Evolutionary conservation across 805 yeast species (phyloP).

Genomic region (Kluyveromyces siamensis): DNA sequence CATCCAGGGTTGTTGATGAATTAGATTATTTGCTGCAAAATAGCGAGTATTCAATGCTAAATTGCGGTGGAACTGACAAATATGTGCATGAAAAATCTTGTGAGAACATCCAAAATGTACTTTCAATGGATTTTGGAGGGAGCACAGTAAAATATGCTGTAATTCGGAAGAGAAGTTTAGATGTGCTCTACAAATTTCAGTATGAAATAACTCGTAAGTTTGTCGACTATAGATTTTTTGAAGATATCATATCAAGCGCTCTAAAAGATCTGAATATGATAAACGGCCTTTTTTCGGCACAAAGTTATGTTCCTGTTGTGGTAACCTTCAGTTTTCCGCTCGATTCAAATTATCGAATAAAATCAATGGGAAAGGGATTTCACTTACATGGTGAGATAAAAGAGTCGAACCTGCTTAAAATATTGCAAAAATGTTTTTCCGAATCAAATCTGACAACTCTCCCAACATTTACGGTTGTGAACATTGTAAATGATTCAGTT

Average conservation of each 20-base stretch:
- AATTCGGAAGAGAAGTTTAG: slow-evolving; percentile 6
- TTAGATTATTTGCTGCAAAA: slow-evolving; percentile 9
- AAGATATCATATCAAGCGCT: slow-evolving; percentile 13
- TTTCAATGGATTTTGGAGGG: slow-evolving; percentile 24
- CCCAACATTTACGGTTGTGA: slow-evolving; percentile 29
- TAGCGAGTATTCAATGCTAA: slow-evolving; percentile 17
- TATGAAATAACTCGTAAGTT: background rate
- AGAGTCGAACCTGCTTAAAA: slow-evolving; percentile 32
- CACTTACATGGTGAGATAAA: slow-evolving; percentile 34
- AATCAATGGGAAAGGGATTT: slow-evolving; percentile 57
- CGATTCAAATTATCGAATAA: slow-evolving; percentile 26
- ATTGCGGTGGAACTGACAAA: slow-evolving; percentile 2
- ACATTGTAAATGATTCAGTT: slow-evolving; percentile 55
- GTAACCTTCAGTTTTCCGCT: slow-evolving; percentile 28
- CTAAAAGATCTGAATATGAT: background rate
- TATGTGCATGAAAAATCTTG: background rate
- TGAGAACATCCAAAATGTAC: background rate
- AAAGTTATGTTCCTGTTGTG: slow-evolving; percentile 16
- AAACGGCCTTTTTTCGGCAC: background rate
- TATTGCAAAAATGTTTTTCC: slow-evolving; percentile 32
- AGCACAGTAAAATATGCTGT: slow-evolving; percentile 20
- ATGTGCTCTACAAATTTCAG: slow-evolving; percentile 1
- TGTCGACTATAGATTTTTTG: background rate
- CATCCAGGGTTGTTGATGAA: slow-evolving; percentile 4
- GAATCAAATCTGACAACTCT: background rate